Conservation (phyloP, 495 filamentous ascomycete genomes). For the Achaetomiella virescens region DNA sequence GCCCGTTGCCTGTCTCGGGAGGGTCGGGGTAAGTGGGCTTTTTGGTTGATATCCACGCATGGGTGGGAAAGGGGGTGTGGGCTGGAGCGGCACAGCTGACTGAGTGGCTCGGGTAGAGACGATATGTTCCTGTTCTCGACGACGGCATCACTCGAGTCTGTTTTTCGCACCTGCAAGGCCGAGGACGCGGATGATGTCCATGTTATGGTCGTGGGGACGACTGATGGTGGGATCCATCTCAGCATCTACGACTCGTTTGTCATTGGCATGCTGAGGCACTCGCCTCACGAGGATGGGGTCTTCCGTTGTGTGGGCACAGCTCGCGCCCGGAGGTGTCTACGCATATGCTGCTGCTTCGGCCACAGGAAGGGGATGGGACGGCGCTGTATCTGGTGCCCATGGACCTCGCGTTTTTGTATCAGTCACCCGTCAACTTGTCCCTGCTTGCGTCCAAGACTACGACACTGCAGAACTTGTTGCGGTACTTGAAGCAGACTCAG, state of each 20-base stretch:
- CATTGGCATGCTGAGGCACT: constrained; percentile 60
- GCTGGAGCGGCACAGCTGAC: neutral
- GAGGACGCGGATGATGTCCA: constrained; percentile 68
- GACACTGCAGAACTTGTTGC: constrained; percentile 74
- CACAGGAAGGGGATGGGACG: constrained; percentile 20
- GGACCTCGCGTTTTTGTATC: constrained; percentile 73
- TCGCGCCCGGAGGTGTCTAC: constrained; percentile 70
- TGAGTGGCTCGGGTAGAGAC: constrained; percentile 43
- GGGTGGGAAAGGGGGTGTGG: too few relatives aligned
- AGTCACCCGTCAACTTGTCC: constrained; percentile 72
- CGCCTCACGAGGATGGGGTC: constrained; percentile 1
- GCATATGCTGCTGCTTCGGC: constrained; percentile 61
- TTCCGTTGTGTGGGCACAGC: constrained; percentile 52
- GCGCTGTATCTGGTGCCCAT: constrained; percentile 63
- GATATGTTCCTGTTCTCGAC: constrained; percentile 62
- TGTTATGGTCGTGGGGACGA: constrained; percentile 72
- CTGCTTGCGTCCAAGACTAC: constrained; percentile 80
- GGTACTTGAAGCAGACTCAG: constrained; percentile 74
- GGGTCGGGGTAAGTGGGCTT: constrained; percentile 46
- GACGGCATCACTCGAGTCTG: constrained; percentile 61
- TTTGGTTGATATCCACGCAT: too few relatives aligned
- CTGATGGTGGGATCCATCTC: constrained; percentile 71
- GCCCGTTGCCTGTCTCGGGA: constrained; percentile 56
- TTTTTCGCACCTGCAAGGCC: constrained; percentile 57
- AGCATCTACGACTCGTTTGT: constrained; percentile 88